These are phyloP conservation scores for Gloeostereum incarnatum DNA, from an alignment of 768 basidiomycete genomes.

Conservation along the genomic window DNA sequence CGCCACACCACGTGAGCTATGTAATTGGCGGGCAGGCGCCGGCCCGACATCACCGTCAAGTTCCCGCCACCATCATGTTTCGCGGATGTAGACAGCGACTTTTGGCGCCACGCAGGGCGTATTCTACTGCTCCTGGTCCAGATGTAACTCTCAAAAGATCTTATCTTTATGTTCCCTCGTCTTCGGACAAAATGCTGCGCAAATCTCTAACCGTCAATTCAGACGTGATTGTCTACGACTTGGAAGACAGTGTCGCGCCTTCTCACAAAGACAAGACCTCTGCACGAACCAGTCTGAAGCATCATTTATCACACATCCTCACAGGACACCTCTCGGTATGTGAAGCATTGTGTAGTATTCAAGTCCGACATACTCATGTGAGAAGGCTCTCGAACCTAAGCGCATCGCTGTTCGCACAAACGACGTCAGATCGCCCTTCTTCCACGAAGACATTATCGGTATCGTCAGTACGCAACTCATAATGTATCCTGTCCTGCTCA, in stretches of 20 bases:
- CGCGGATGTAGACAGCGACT: no score
- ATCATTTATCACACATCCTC: slow-evolving; percentile 29
- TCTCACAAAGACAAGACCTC: slow-evolving; percentile 48
- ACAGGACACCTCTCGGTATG: slow-evolving; percentile 24
- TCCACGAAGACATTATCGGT: slow-evolving; percentile 50
- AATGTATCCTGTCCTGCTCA: slow-evolving; percentile 1
- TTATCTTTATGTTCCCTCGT: slow-evolving; percentile 75
- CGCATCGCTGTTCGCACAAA: slow-evolving; percentile 72
- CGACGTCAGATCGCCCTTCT: slow-evolving; percentile 55
- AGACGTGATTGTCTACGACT: slow-evolving; percentile 79
- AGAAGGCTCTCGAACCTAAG: slow-evolving; percentile 31
- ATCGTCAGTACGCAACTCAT: slow-evolving; percentile 32
- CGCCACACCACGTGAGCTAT: no score
- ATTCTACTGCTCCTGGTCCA: no score
- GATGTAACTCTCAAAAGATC: slow-evolving; percentile 40
- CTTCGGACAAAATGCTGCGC: slow-evolving; percentile 72
- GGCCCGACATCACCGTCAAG: no score
- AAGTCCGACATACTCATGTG: slow-evolving; percentile 29
- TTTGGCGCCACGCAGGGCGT: no score
- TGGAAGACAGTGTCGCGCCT: slow-evolving; percentile 81
- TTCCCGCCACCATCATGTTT: no score
- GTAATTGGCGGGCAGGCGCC: no score
- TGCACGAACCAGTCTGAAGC: slow-evolving; percentile 44
- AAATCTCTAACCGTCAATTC: slow-evolving; percentile 59
- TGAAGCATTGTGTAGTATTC: slow-evolving; percentile 6